Base-by-base conservation (phyloP, 1,139 yeast species). In the Hyphopichia buzzinii region DNA sequence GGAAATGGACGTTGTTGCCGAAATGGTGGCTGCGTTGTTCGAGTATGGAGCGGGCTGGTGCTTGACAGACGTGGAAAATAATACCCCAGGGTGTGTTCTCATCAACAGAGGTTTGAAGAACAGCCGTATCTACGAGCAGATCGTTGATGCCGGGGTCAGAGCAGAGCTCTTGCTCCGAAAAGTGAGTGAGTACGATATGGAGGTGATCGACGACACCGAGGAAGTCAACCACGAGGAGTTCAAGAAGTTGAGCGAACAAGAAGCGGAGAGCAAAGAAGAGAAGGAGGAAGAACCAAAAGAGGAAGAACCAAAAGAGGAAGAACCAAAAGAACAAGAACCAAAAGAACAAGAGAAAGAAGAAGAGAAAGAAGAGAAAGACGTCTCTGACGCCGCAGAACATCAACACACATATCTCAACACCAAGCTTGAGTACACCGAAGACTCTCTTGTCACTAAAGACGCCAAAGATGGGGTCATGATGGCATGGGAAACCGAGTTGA, bases 41-140 rank as follows among this genome's bases (percentile, higher is more conserved):
- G 81, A 86, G 51, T 84, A 81, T 56, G 97, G 97, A 11, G 96
- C 95, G 0, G 95, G 95, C 7, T 90, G 97, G 97, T 81, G 81
- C 50, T 68, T 82, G 41, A 65, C 77, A 4, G 92, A 85, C 53
- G 71, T 67, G 39, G 77, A 81, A 43, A 69, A 76, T 46, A 79
- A 81, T 44, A 84, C 95, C 1, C 85, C 94, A 0, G 95, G 94
- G 3, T 87, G 92, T 57, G 70, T 83, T 33, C 66, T 77, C 43
- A 67, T 72, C 37, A 74, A 74, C 40, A 67, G 79, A 37, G 74
- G 72, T 2, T 60, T 80, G 38, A 59, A 65, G 36, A 55, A 59
- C 4, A 58, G 64, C 0, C 68, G 67, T 0, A 73, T 85, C 40
- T 71, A 67, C 44, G 52, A 65, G 8, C 70, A 74, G 42, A 67